Base-by-base conservation (phyloP, 805 yeast species). In the Candida xyloterini region DNA sequence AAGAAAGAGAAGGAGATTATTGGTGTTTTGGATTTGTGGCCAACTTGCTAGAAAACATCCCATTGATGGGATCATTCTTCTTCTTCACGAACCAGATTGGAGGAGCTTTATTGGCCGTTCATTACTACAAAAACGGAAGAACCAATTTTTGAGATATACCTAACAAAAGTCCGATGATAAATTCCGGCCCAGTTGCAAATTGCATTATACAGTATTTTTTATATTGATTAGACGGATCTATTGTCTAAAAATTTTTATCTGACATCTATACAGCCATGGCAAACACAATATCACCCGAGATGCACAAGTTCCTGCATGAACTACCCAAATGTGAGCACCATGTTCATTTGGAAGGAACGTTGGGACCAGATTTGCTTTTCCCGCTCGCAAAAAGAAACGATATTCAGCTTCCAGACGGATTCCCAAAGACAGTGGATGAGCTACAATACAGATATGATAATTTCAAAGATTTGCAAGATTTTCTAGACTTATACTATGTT, bases 281-380 rank as follows among this genome's bases (percentile, higher is more conserved):
- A 7, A 33, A 48, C 30, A 63, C 63, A 39, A 62, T 71, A 38
- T 40, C 57, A 22, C 55, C 55, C 11, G 60, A 64, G 38, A 69
- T 73, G 69, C 64, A 63, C 39, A 53, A 60, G 43, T 84, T 84
- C 60, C 70, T 84, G 34, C 66, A 62, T 28, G 91, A 81, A 51
- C 67, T 86, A 35, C 95, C 95, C 43, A 86, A 86, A 62, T 85
- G 93, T 67, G 95, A 86, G 60, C 91, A 85, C 59, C 95, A 86
- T 57, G 76, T 85, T 45, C 95, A 86, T 62, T 60, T 86, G 31
- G 95, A 85, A 66, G 95, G 95, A 24, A 84, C 95, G 28, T 61
- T 85, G 40, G 84, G 81, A 46, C 93, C 95, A n/a, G 76, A 76
- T 34, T 70, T 84, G 26, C 66, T 85, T 43, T 82, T 84, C 62